Percentiles rank a stretch among this genome's conserved stretches.
These are phyloP conservation scores for Echinosophora koreensis DNA, from an alignment of 306 rosid genomes.

Conservation along the genomic window DNA sequence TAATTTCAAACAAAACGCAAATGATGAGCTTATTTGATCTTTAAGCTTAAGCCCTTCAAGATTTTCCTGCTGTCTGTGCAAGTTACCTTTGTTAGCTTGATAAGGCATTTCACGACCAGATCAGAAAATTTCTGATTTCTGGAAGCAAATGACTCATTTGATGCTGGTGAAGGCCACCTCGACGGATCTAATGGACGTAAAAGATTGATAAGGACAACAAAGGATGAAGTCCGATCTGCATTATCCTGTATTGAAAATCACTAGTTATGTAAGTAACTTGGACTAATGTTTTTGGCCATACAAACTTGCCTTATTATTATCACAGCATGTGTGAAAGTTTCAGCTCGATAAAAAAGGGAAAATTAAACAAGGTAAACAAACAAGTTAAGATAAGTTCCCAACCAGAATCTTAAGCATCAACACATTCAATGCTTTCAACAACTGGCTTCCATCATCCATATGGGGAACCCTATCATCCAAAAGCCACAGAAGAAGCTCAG, in stretches of 20 bases:
- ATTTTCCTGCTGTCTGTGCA: slow-evolving; percentile 6
- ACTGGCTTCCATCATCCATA: slow-evolving; percentile 99
- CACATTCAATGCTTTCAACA: slow-evolving; percentile 94
- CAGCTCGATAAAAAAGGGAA: neutral
- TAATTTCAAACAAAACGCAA: neutral
- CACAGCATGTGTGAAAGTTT: neutral
- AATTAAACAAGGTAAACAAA: neutral
- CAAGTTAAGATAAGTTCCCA: slow-evolving; percentile 23
- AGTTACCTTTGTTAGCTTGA: slow-evolving; percentile 94
- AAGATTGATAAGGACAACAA: slow-evolving; percentile 90
- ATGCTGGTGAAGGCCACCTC: slow-evolving; percentile 92
- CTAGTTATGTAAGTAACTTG: slow-evolving; percentile 28
- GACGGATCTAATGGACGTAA: slow-evolving; percentile 95
- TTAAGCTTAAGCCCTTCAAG: neutral
- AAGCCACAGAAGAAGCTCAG: slow-evolving; percentile 99
- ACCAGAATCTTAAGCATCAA: slow-evolving; percentile 99
- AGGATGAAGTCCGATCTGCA: slow-evolving; percentile 97
- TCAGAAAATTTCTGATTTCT: slow-evolving; percentile 98
- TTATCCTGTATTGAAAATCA: slow-evolving; percentile 76
- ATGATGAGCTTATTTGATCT: slow-evolving; percentile 27
- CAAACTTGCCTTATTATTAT: neutral
- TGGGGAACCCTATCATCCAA: slow-evolving; percentile 99
- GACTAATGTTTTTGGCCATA: slow-evolving; percentile 18
- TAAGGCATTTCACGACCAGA: slow-evolving; percentile 98
- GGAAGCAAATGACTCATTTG: slow-evolving; percentile 82